These are phyloP conservation scores for Lasiosphaeriaceae sp. DNA, from an alignment of 495 filamentous ascomycete genomes.

Conservation along the genomic window DNA sequence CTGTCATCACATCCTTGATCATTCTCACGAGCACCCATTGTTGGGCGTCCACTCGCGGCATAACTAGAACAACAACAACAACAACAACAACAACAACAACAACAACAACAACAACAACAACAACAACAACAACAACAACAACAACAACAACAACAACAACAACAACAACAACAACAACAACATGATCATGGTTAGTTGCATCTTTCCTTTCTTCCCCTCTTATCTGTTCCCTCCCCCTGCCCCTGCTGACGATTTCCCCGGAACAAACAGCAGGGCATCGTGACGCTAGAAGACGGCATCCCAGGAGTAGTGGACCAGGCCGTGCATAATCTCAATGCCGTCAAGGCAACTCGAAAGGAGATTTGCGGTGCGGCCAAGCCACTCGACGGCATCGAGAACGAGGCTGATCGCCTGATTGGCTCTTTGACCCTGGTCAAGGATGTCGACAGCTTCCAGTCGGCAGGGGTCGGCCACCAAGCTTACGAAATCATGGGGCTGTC, in stretches of 20 bases:
- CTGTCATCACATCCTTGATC: too few species aligned
- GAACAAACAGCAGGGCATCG: not conserved
- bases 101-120: not conserved
- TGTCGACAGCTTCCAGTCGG: constrained; percentile 4
- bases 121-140: not conserved
- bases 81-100: not conserved
- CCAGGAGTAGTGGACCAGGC: constrained; percentile 5
- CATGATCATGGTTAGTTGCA: not conserved
- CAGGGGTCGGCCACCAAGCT: constrained; percentile 1
- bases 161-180: not conserved
- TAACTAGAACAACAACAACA: too few species aligned
- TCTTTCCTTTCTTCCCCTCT: not conserved
- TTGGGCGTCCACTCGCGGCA: too few species aligned
- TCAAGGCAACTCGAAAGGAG: constrained; percentile 8
- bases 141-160: too few species aligned
- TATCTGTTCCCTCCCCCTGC: not conserved
- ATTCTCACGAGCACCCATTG: too few species aligned
- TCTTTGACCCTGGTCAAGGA: constrained; percentile 1
- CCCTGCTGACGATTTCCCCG: not conserved
- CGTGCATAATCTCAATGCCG: constrained; percentile 2
- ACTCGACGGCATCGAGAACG: constrained; percentile 6
- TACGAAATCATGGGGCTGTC: constrained; percentile 5
- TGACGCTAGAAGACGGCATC: constrained; percentile 7
- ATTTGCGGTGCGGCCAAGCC: constrained; percentile 9
- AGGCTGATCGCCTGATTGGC: constrained; percentile 7